Base-by-base conservation (phyloP, 805 yeast species). In the Monosporozyma servazzii region DNA sequence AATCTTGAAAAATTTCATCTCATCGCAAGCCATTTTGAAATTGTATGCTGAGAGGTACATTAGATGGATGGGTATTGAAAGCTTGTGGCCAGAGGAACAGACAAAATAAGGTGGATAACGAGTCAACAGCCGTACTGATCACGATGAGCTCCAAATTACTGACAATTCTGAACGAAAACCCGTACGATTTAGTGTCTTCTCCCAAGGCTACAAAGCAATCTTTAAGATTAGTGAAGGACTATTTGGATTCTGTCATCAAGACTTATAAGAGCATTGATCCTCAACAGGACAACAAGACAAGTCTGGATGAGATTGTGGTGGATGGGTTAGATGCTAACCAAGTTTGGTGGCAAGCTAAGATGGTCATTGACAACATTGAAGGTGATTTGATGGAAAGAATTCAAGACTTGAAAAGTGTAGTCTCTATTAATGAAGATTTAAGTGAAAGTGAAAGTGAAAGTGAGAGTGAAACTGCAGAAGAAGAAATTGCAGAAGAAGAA, bases 321-420 rank as follows among this genome's bases (percentile, higher is more conserved):
- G 95, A 89, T 47, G 98, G 96, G 0, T 72, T 91, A 50, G 96
- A 87, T 65, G 82, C 96, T 23, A 78, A 84, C 40, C 98, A 91
- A 64, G 89, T 93, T 0, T 91, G 91, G 88, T 95, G 91, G 51
- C 98, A 91, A 68, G 83, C 87, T 2, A 88, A 86, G 67, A 77
- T 91, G 71, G 83, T 91, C 18, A 71, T 88, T 39, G 96, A 89
- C 53, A 84, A 84, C 7, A 84, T 85, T 11, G 81, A 84, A 27
- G 88, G 84, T 47, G 74, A 75, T 43, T 68, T 88, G 36, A 63
- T 86, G 63, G 78, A 74, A 18, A 75, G 75, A 49, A 76, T 88
- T 44, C 81, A 82, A 2, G 72, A 69, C 37, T 61, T 84, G 52
- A 77, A 71, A 55, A 64, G 59, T 27, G 47, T 48, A 11, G 51